Conservation (phyloP, 495 filamentous ascomycete species). For the Rostrohypoxylon terebratum region DNA sequence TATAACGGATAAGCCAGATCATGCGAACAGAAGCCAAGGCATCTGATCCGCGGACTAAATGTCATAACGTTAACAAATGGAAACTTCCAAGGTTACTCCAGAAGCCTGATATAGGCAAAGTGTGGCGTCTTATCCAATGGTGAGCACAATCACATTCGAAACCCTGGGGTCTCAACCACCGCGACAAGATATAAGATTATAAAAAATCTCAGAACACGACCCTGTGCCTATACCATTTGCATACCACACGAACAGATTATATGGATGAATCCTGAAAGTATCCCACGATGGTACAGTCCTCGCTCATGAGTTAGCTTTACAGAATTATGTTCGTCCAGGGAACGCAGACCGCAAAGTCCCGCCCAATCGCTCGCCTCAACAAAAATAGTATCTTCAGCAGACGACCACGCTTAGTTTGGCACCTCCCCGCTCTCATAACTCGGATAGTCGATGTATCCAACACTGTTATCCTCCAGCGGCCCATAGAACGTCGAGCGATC, state of each 20-base stretch:
- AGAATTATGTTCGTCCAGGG: too few relatives aligned
- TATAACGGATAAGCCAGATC: background rate
- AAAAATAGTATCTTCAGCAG: too few relatives aligned
- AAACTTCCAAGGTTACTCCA: background rate
- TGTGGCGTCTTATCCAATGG: background rate
- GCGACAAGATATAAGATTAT: background rate
- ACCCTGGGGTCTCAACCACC: background rate
- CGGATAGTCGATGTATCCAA: slow-evolving; percentile 1
- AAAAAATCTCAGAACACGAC: background rate
- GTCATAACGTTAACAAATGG: background rate
- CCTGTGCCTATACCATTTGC: background rate
- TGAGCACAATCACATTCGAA: background rate
- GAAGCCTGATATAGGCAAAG: background rate
- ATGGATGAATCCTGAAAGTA: too few relatives aligned
- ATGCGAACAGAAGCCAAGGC: background rate
- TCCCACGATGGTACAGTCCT: too few relatives aligned
- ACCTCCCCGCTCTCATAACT: background rate
- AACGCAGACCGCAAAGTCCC: too few relatives aligned
- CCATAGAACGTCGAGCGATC: slow-evolving; percentile 11
- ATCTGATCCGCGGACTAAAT: background rate
- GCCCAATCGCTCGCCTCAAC: too few relatives aligned
- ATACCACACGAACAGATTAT: too few relatives aligned
- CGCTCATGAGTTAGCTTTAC: too few relatives aligned
- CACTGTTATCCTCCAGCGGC: slow-evolving; percentile 1
- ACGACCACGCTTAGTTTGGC: background rate